Percentiles rank a stretch among this genome's conserved stretches.
These are phyloP conservation scores for Waitea zeae DNA, from an alignment of 1,284 basidiomycete species.

Conservation along the genomic window DNA sequence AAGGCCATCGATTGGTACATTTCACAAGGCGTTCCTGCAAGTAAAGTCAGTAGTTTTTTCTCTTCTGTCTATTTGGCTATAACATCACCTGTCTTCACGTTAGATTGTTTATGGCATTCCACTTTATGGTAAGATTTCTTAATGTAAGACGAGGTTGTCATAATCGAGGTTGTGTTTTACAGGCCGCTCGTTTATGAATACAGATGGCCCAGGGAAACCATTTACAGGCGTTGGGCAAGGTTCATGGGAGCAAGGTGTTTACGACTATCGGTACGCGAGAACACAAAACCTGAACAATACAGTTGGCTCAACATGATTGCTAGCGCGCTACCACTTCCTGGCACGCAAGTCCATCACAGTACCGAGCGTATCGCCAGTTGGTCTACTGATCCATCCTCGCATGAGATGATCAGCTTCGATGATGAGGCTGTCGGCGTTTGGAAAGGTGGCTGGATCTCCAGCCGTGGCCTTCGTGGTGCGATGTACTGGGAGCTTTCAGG, in stretches of 20 bases:
- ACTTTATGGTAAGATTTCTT: slow-evolving; percentile 43
- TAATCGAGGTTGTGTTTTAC: background rate
- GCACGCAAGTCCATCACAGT: slow-evolving; percentile 42
- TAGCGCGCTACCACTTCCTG: slow-evolving; percentile 58
- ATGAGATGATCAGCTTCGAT: slow-evolving; percentile 73
- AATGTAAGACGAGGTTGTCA: background rate
- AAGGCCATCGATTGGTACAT: slow-evolving; percentile 65
- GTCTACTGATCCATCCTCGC: slow-evolving; percentile 49
- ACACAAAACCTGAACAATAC: too few species aligned
- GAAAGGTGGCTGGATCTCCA: slow-evolving; percentile 65
- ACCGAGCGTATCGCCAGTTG: slow-evolving; percentile 47
- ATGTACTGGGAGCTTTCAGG: slow-evolving; percentile 84
- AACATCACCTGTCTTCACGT: too few species aligned
- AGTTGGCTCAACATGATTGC: too few species aligned
- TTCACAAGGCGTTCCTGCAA: slow-evolving; percentile 50
- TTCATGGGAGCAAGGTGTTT: slow-evolving; percentile 66
- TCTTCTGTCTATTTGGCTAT: too few species aligned
- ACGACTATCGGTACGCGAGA: too few species aligned
- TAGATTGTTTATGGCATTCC: slow-evolving; percentile 85
- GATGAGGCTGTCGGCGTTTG: slow-evolving; percentile 43
- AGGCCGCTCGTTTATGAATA: slow-evolving; percentile 72
- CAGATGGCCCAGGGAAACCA: slow-evolving; percentile 62
- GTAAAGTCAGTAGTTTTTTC: too few species aligned
- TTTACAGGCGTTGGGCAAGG: slow-evolving; percentile 66
- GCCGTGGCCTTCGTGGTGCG: slow-evolving; percentile 55